A percentile compares a stretch with the other conserved stretches of the same genome.
phyloP scores from a whole-genome alignment of 176 grass and related monocot species.

The Musa troglodytarum region DNA sequence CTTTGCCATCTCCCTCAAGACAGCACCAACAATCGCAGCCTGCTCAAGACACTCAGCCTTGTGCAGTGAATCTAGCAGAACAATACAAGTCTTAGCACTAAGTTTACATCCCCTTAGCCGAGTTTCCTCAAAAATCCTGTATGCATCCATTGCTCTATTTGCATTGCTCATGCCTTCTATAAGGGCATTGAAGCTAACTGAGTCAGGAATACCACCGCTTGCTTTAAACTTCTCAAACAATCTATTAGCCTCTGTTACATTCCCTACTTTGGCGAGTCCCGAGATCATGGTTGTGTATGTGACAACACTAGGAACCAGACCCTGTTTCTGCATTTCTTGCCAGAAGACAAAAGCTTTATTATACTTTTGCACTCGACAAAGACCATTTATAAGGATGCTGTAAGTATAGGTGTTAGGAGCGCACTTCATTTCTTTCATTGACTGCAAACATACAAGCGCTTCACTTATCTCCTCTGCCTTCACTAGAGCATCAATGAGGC shows the following conservation, averaged over 20 bases:
- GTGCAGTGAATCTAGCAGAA: slow-evolving; percentile 83
- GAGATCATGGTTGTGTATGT: slow-evolving; percentile 96
- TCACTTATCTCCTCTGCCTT: slow-evolving; percentile 95
- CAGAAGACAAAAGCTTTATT: slow-evolving; percentile 96
- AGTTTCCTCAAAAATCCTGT: slow-evolving; percentile 80
- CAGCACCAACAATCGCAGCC: slow-evolving; percentile 80
- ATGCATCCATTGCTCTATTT: slow-evolving; percentile 67
- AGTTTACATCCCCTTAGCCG: slow-evolving; percentile 60
- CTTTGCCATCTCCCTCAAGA: slow-evolving; percentile 94
- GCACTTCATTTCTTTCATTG: slow-evolving; percentile 90
- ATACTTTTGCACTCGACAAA: slow-evolving; percentile 80
- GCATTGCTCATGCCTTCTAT: slow-evolving; percentile 98
- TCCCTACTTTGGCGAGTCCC: slow-evolving; percentile 74
- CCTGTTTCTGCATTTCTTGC: slow-evolving; percentile 94
- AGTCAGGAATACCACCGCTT: slow-evolving; percentile 65
- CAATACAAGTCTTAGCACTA: slow-evolving; percentile 72
- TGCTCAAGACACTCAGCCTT: slow-evolving; percentile 76
- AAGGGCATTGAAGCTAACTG: slow-evolving; percentile 72
- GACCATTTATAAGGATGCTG: slow-evolving; percentile 79
- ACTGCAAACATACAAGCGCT: slow-evolving; percentile 83
- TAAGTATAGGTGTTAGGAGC: slow-evolving; percentile 74
- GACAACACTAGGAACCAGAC: slow-evolving; percentile 62
- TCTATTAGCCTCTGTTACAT: slow-evolving; percentile 60
- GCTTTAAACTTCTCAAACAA: slow-evolving; percentile 82
- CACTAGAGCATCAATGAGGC: slow-evolving; percentile 76